Evolutionary conservation across 306 rosid genomes (phyloP), one percentile per base, ranked within the genome.

Genomic region (Cyamopsis tetragonoloba): DNA sequence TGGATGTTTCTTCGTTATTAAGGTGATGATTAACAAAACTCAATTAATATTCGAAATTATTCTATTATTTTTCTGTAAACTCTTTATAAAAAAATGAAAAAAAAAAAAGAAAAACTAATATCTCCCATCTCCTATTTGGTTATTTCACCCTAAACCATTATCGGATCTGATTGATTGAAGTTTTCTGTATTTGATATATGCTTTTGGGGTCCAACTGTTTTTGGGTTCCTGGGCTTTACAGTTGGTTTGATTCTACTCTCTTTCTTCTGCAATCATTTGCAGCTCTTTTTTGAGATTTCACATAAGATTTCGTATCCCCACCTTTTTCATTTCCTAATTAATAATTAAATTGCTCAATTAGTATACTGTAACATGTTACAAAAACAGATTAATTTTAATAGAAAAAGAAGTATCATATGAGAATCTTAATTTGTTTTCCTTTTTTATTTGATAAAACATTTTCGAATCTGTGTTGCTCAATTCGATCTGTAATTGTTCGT

Each of bases 181-280:
- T 70, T 70, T 70, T 30, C 42, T 50, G 56, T 13, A 60, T 75
- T 73, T 77, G 57, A 63, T 60, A 61, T 62, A 59, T 51, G 59
- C 9, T 23, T 35, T 61, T 64, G 71, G 56, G 68, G 39, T 71
- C 79, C 68, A 60, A 65, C 70, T 51, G 14, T 57, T 51, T 55
- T 51, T 78, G 78, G 74, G 43, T 71, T 75, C 79, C 74, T 32
- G 73, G 73, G 57, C 48, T 73, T 74, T 79, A 42, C 72, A 55
- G 77, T 62, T 64, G 75, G 57, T 31, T 69, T 3, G 42, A 68
- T 42, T 62, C 44, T n/a, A 5, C 37, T 6, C 38, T 76, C 60
- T 41, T n/a, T n/a, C n/a, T n/a, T n/a, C 4, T 31, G 72, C 67
- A 69, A 61, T 62, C 76, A 76, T 76, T 69, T 42, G 63, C 57